These are phyloP conservation scores for Rubia tinctorum DNA, from an alignment of 305 asterid species.

Conservation along the genomic window DNA sequence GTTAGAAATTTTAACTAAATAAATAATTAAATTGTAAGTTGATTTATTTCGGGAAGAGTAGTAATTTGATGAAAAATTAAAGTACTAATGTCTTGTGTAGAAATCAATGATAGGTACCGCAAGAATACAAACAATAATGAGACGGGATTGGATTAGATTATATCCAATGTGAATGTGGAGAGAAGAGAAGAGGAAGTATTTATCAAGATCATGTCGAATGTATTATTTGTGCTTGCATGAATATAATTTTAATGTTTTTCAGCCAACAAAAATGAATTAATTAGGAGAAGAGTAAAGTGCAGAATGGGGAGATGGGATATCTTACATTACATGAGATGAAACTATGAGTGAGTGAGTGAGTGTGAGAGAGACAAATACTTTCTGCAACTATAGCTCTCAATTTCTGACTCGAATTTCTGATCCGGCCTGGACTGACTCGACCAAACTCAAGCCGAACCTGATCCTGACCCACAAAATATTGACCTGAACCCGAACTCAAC, in stretches of 20 bases:
- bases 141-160: conserved; percentile 5
- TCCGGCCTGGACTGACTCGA: no score
- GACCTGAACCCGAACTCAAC: no score
- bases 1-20: no score
- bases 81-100: not conserved
- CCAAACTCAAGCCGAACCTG: no score
- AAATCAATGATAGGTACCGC: not conserved
- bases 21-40: no score
- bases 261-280: conserved; percentile 1
- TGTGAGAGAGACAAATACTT: conserved; percentile 28
- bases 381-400: no score
- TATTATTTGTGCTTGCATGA: not conserved
- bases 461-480: no score
- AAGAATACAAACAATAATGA: conserved; percentile 2
- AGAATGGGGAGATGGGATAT: conserved; percentile 7
- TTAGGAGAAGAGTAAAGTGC: conserved; percentile 8
- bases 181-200: conserved; percentile 1
- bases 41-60: no score
- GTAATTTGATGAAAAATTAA: conserved; percentile 10
- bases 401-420: no score
- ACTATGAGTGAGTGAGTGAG: no score
- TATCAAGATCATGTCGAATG: not conserved
- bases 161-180: conserved; percentile 7
- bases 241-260: not conserved
- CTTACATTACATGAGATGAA: no score